Evolutionary conservation across 306 rosid genomes (phyloP).

Genomic region (Fagus sylvatica): DNA sequence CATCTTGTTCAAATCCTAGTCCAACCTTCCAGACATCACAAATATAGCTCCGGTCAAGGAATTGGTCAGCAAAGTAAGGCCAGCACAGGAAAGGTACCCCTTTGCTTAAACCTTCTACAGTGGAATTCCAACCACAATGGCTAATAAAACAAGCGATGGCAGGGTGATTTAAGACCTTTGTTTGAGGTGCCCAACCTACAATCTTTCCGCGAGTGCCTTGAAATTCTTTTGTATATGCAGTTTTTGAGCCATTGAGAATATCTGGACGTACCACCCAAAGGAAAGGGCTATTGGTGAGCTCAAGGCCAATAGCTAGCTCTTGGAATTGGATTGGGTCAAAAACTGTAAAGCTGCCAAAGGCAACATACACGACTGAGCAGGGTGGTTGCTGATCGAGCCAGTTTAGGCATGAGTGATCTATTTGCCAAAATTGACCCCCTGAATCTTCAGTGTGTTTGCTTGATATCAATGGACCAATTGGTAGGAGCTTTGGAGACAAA

Average conservation of each 20-base stretch:
- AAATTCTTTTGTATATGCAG: conserved; percentile 27
- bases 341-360: conserved; percentile 31
- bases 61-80: conserved; percentile 47
- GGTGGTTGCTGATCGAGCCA: conserved; percentile 41
- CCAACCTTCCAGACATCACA: conserved; percentile 54
- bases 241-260: not conserved
- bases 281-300: conserved; percentile 31
- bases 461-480: conserved; percentile 39
- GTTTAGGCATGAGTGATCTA: conserved; percentile 28
- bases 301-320: conserved; percentile 33
- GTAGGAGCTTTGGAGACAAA: conserved; percentile 22
- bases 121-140: conserved; percentile 68
- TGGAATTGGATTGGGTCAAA: conserved; percentile 33
- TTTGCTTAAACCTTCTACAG: conserved; percentile 44
- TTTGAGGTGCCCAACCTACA: conserved; percentile 48
- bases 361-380: conserved; percentile 31
- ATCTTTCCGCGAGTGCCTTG: conserved; percentile 26
- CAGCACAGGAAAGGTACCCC: conserved; percentile 56
- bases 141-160: conserved; percentile 44
- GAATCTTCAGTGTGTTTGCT: conserved; percentile 3
- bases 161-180: conserved; percentile 37
- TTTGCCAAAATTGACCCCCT: conserved; percentile 39
- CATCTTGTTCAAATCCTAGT: conserved; percentile 30
- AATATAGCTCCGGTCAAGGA: conserved; percentile 23
- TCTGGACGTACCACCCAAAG: conserved; percentile 52